Evolutionary conservation across 306 rosid genomes (phyloP), one percentile per base, ranked within the genome.

Genomic region (Chamaecrista fasciculata): DNA sequence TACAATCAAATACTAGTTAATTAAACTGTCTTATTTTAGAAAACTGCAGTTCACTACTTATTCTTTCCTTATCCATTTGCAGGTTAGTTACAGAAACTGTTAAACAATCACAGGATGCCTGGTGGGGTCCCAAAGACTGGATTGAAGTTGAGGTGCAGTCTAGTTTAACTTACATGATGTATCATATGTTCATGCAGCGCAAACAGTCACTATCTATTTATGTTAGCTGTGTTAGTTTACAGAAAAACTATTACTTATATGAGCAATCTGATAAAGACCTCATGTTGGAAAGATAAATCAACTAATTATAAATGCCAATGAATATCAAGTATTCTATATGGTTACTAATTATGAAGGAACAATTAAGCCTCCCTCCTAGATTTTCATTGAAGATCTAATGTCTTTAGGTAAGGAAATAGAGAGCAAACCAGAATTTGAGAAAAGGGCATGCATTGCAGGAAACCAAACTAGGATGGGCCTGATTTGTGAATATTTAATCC

Each of bases 81-180:
- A 94, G 99, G 70, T 69, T 91, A 73, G 84, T 94, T 21, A 91
- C 96, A 0, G 96, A 91, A 57, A 85, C 96, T 48, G 95, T 79
- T 44, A 91, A 56, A 73, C 97, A 84, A 73, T 85, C 99, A 29
- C 99, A 87, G 66, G 87, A 76, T 62, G 76, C 66, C 1, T 88
- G 91, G 98, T 86, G 89, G 83, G 86, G 80, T 72, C 81, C 82
- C 18, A 25, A 55, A 29, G 88, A 87, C 62, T 94, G 99, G 97
- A 91, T 68, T 78, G 91, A 94, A 85, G 83, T 94, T 39, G 99
- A 91, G 99, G 99, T 85, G 51, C 48, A 55, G 15, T 29, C 39
- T 67, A 19, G 8, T 34, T 69, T 31, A 28, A 21, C 42, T 44
- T 40, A 33, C 58, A n/a, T 34, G 25, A 14, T n/a, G 25, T 53